These are phyloP conservation scores for Diutina sp. DNA, from an alignment of 1,139 yeast species.

Conservation along the genomic window DNA sequence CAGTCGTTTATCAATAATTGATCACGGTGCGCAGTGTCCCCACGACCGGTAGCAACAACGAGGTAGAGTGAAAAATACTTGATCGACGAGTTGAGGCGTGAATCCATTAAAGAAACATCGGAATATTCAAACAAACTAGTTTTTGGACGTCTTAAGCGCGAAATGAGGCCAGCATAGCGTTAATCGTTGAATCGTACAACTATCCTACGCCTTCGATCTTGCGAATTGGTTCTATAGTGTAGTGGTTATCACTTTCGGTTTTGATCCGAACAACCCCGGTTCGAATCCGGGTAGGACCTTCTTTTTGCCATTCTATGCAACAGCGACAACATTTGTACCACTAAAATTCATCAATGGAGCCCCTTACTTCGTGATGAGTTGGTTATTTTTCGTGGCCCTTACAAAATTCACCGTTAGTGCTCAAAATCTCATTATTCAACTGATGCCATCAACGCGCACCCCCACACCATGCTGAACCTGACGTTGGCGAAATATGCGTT, in stretches of 20 bases:
- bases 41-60: not conserved
- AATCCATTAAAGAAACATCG: too few species aligned
- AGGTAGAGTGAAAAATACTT: not conserved
- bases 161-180: too few species aligned
- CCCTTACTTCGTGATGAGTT: too few species aligned
- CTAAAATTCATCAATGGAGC: too few species aligned
- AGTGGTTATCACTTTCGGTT: conserved; percentile 40
- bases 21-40: not conserved
- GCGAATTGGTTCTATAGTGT: conserved; percentile 24
- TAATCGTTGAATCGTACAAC: too few species aligned
- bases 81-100: too few species aligned
- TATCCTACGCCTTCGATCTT: too few species aligned
- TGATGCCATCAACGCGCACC: not conserved
- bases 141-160: too few species aligned
- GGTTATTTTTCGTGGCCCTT: too few species aligned
- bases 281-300: conserved; percentile 92
- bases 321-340: too few species aligned
- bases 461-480: not conserved
- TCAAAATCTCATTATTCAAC: not conserved
- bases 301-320: not conserved
- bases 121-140: too few species aligned
- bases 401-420: too few species aligned
- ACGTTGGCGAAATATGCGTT: conserved; percentile 20
- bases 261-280: conserved; percentile 82
- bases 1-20: not conserved